Percentiles rank a stretch among this genome's conserved stretches.
Conservation (phyloP, 83 land plant species). For the Thuja plicata region DNA sequence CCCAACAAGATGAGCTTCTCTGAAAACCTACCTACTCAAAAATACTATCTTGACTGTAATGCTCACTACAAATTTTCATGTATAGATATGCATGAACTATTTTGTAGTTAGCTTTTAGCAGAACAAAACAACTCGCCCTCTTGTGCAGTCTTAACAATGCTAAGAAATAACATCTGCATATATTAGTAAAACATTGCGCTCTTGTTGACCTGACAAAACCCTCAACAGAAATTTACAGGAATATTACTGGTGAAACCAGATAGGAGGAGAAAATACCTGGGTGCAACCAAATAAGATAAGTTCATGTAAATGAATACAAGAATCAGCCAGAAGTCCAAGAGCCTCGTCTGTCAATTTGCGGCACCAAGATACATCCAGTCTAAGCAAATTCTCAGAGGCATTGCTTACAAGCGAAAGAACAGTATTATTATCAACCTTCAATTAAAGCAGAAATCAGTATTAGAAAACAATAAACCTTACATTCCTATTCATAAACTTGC, state of each 20-base stretch:
- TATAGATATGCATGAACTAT: neutral
- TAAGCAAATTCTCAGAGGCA: constrained; percentile 29
- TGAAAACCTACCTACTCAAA: too few relatives aligned
- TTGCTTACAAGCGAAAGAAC: constrained; percentile 43
- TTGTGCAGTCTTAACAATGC: neutral
- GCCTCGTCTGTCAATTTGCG: constrained; percentile 60
- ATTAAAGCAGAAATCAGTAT: neutral
- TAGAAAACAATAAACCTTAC: neutral
- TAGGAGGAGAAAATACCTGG: constrained; percentile 43
- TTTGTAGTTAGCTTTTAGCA: neutral
- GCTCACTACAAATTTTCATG: neutral
- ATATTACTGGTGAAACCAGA: neutral
- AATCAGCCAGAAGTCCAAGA: constrained; percentile 66
- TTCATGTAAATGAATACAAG: constrained; percentile 33
- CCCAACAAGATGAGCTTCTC: neutral
- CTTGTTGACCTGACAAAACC: neutral
- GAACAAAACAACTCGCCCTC: neutral
- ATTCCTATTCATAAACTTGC: neutral
- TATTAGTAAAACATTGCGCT: neutral
- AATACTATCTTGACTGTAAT: neutral
- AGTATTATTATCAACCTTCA: constrained; percentile 54
- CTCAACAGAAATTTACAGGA: neutral
- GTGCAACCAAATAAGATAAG: constrained; percentile 73
- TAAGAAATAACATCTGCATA: too few relatives aligned
- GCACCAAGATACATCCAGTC: constrained; percentile 68